phyloP scores from a whole-genome alignment of 2,329 filamentous ascomycete species.

The Arthrobotrys conoides region DNA sequence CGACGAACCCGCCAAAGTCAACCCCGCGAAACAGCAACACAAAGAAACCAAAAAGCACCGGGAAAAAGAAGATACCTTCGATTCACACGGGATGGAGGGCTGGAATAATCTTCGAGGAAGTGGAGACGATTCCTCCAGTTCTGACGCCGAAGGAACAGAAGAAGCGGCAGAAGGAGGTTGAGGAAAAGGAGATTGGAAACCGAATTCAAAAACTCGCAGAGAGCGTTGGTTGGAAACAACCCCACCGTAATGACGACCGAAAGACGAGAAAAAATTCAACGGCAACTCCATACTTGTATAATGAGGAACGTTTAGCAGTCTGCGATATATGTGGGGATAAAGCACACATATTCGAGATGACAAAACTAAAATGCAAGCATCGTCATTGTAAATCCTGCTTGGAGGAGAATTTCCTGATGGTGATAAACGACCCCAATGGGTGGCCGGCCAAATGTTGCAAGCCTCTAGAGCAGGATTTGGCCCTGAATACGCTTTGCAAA shows the following conservation, averaged over 20 bases:
- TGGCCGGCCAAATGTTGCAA: constrained; percentile 58
- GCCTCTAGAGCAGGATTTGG: constrained; percentile 34
- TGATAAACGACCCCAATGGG: constrained; percentile 31
- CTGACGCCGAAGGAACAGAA: constrained; percentile 16
- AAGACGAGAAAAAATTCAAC: constrained; percentile 47
- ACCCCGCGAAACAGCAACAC: constrained; percentile 27
- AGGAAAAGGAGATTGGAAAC: constrained; percentile 45
- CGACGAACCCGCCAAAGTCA: constrained; percentile 7
- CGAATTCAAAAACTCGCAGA: constrained; percentile 42
- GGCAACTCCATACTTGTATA: constrained; percentile 51
- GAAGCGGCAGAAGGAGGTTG: constrained; percentile 32
- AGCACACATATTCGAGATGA: constrained; percentile 22
- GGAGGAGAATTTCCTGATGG: constrained; percentile 52
- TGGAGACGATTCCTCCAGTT: background rate
- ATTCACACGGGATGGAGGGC: constrained; percentile 33
- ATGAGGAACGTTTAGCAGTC: constrained; percentile 32
- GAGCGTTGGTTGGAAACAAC: constrained; percentile 53
- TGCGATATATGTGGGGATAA: constrained; percentile 56
- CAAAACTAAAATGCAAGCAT: constrained; percentile 44
- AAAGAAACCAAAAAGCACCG: constrained; percentile 14
- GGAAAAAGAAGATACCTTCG: constrained; percentile 32
- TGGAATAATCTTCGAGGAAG: constrained; percentile 32
- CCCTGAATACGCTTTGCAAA: constrained; percentile 14
- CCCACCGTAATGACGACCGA: constrained; percentile 35
- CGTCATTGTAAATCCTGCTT: constrained; percentile 49